Evolutionary conservation across 441 rosid genomes (phyloP).

Genomic region (Codiaeum variegatum): DNA sequence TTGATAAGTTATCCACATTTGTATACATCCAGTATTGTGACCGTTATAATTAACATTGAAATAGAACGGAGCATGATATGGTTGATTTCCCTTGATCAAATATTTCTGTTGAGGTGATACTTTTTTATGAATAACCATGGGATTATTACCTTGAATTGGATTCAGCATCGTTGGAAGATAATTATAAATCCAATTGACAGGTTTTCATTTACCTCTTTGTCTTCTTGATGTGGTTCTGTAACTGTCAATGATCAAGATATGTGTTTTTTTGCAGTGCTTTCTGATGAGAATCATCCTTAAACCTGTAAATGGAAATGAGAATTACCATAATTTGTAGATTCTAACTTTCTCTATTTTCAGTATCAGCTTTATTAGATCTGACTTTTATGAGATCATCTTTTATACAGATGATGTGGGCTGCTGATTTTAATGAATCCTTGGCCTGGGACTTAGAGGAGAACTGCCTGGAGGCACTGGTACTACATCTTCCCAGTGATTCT

Average conservation of each 20-base stretch:
- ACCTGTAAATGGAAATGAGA: background rate
- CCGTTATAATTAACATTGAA: background rate
- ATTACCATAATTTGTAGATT: background rate
- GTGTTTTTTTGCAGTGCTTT: background rate
- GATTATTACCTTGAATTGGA: background rate
- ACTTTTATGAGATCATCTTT: slow-evolving; percentile 17
- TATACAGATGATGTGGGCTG: slow-evolving; percentile 98
- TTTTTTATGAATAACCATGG: background rate
- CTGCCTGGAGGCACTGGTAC: slow-evolving; percentile 66
- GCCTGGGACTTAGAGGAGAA: slow-evolving; percentile 53
- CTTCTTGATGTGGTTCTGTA: background rate
- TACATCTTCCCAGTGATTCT: slow-evolving; percentile 49
- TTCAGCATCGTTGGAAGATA: slow-evolving; percentile 2
- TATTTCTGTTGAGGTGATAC: background rate
- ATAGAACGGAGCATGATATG: background rate
- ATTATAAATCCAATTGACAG: background rate
- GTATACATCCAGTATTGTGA: background rate
- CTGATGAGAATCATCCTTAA: slow-evolving; percentile 2
- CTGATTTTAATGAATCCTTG: slow-evolving; percentile 74
- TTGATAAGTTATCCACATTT: background rate
- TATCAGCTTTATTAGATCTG: slow-evolving; percentile 4
- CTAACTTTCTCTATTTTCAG: background rate
- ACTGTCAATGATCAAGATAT: background rate
- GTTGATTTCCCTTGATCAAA: background rate
- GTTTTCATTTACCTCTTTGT: background rate